phyloP scores from a whole-genome alignment of 2,329 filamentous ascomycete species.

The Daldinia sp. region DNA sequence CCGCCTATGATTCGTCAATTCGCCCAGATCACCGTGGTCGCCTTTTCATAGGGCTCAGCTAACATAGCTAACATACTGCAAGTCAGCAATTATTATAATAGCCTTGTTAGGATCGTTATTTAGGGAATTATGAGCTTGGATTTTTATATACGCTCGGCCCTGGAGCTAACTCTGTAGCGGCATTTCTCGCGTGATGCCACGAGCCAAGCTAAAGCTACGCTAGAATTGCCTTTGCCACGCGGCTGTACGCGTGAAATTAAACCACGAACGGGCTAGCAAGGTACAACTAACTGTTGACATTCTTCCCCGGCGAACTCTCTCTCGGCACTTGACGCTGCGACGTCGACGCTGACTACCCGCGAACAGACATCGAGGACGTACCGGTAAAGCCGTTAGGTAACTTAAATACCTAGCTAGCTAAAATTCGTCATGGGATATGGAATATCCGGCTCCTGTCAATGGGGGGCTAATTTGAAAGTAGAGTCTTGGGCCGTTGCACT shows the following conservation, averaged over 20 bases:
- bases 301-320: neutral
- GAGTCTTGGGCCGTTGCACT: conserved; percentile 23
- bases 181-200: conserved; percentile 3
- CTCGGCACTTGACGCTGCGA: conserved; percentile 32
- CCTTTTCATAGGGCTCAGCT: conserved; percentile 13
- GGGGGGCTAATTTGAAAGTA: conserved; percentile 8
- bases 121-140: neutral
- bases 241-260: conserved; percentile 6
- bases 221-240: neutral
- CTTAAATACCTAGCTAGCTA: conserved; percentile 8
- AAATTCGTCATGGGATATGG: neutral
- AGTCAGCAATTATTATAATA: conserved; percentile 23
- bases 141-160: conserved; percentile 1
- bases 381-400: conserved; percentile 32
- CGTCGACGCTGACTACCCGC: conserved; percentile 17
- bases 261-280: neutral
- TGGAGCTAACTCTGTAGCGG: neutral
- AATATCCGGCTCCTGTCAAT: conserved; percentile 8
- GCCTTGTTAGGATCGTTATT: neutral
- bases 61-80: conserved; percentile 14
- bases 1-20: conserved; percentile 19
- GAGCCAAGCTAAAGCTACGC: neutral
- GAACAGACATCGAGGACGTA: conserved; percentile 15
- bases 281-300: neutral
- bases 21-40: conserved; percentile 5